Percentiles rank a stretch among this genome's conserved stretches.
Conservation (phyloP, 2,329 filamentous ascomycete genomes). For the Alternaria novae-zelandiae region DNA sequence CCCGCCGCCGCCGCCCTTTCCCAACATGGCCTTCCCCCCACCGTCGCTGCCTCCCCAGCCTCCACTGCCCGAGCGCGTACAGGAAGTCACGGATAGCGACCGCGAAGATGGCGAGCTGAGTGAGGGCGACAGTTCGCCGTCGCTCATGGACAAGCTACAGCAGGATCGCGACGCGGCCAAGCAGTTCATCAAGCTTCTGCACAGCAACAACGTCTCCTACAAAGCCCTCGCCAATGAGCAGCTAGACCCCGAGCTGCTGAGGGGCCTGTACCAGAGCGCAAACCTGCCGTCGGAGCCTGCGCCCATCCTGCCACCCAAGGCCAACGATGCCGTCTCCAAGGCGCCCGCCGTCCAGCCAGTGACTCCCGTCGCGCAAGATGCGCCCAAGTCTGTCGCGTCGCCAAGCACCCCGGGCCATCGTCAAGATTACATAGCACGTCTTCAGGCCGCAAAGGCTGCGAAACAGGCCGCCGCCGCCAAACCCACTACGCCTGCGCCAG, state of each 20-base stretch:
- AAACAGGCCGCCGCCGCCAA: slow-evolving; percentile 26
- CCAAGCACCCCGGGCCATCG: slow-evolving; percentile 62
- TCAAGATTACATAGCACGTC: slow-evolving; percentile 77
- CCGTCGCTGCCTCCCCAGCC: slow-evolving; percentile 27
- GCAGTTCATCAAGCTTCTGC: slow-evolving; percentile 48
- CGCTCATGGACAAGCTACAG: slow-evolving; percentile 16
- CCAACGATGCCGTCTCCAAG: slow-evolving; percentile 11
- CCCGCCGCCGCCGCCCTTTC: slow-evolving; percentile 18
- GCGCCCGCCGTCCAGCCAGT: slow-evolving; percentile 11
- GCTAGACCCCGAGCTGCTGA: slow-evolving; percentile 35
- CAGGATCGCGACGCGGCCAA: slow-evolving; percentile 43
- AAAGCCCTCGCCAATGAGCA: slow-evolving; percentile 63
- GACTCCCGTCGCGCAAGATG: slow-evolving; percentile 15
- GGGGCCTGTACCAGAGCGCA: slow-evolving; percentile 33
- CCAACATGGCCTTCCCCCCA: slow-evolving; percentile 23
- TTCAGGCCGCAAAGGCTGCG: slow-evolving; percentile 76
- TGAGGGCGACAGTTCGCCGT: slow-evolving; percentile 54
- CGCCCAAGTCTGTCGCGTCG: slow-evolving; percentile 21
- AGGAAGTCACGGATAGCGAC: slow-evolving; percentile 50
- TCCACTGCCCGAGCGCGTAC: slow-evolving; percentile 30
- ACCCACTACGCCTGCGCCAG: slow-evolving; percentile 10
- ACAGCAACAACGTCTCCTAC: slow-evolving; percentile 71
- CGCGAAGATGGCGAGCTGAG: slow-evolving; percentile 79
- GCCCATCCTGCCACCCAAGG: slow-evolving; percentile 30
- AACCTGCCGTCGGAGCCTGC: slow-evolving; percentile 39